Evolutionary conservation across 805 yeast genomes (phyloP).

Genomic region (Barnettozyma sp.): DNA sequence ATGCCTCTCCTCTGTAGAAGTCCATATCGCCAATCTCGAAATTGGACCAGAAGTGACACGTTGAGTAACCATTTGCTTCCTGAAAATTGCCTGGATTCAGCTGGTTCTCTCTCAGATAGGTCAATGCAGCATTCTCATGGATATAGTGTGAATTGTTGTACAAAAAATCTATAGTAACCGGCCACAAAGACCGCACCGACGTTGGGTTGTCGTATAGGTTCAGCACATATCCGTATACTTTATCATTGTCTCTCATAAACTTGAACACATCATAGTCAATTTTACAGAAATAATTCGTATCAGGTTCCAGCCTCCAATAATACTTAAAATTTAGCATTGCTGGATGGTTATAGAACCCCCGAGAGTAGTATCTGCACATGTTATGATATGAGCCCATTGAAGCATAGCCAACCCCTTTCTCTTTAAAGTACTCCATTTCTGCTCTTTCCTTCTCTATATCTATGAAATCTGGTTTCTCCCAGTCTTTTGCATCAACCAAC

Average conservation of each 20-base stretch:
- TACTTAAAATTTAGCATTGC: slow-evolving; percentile 53
- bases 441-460: slow-evolving; percentile 37
- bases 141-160: slow-evolving; percentile 50
- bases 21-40: slow-evolving; percentile 84
- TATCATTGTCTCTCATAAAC: slow-evolving; percentile 59
- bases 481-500: slow-evolving; percentile 34
- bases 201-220: slow-evolving; percentile 65
- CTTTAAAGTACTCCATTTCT: slow-evolving; percentile 34
- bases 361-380: slow-evolving; percentile 79
- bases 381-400: slow-evolving; percentile 60
- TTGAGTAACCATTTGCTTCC: slow-evolving; percentile 41
- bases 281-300: slow-evolving; percentile 58
- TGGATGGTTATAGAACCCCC: slow-evolving; percentile 56
- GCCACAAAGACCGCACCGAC: slow-evolving; percentile 59
- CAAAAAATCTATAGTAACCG: slow-evolving; percentile 56
- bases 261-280: slow-evolving; percentile 72
- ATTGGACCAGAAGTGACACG: slow-evolving; percentile 87
- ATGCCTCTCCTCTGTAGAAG: slow-evolving; percentile 64
- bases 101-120: slow-evolving; percentile 54
- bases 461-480: slow-evolving; percentile 56
- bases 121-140: slow-evolving; percentile 51
- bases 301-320: slow-evolving; percentile 81
- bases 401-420: slow-evolving; percentile 53
- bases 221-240: slow-evolving; percentile 69
- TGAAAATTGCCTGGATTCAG: slow-evolving; percentile 42